These are phyloP conservation scores for Daldinia decipiens DNA, from an alignment of 495 filamentous ascomycete genomes.

Conservation along the genomic window DNA sequence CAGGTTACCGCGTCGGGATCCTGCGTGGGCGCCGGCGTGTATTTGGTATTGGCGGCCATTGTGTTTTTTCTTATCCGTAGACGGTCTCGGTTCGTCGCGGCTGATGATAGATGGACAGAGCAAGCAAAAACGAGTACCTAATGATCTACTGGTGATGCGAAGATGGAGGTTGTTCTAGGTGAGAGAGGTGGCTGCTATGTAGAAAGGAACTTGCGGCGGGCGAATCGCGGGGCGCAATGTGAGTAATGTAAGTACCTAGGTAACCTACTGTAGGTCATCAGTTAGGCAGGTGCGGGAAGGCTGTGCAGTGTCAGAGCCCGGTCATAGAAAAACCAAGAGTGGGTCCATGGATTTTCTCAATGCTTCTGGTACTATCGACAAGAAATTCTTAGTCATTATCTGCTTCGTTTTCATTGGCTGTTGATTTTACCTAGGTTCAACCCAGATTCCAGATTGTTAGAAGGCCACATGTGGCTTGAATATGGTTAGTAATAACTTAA, in stretches of 20 bases:
- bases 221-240: constrained; percentile 41
- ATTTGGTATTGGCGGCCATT: constrained; percentile 77
- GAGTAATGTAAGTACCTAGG: constrained; percentile 12
- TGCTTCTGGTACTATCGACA: constrained; percentile 15
- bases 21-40: constrained; percentile 75
- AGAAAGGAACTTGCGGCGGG: constrained; percentile 4
- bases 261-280: not conserved
- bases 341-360: constrained; percentile 1
- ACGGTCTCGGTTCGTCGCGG: not conserved
- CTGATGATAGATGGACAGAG: constrained; percentile 9
- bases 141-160: constrained; percentile 38
- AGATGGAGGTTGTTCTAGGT: constrained; percentile 13
- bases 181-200: constrained; percentile 4
- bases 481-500: constrained; percentile 12
- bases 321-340: constrained; percentile 8
- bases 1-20: constrained; percentile 75
- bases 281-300: constrained; percentile 14
- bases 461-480: constrained; percentile 4
- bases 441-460: not conserved
- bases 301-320: constrained; percentile 14
- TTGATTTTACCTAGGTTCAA: not conserved
- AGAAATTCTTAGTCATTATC: constrained; percentile 3
- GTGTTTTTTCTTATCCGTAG: not conserved
- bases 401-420: constrained; percentile 7
- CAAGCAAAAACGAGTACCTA: constrained; percentile 17